phyloP scores from a whole-genome alignment of 2,329 filamentous ascomycete species.

The Epichloe uncinata region DNA sequence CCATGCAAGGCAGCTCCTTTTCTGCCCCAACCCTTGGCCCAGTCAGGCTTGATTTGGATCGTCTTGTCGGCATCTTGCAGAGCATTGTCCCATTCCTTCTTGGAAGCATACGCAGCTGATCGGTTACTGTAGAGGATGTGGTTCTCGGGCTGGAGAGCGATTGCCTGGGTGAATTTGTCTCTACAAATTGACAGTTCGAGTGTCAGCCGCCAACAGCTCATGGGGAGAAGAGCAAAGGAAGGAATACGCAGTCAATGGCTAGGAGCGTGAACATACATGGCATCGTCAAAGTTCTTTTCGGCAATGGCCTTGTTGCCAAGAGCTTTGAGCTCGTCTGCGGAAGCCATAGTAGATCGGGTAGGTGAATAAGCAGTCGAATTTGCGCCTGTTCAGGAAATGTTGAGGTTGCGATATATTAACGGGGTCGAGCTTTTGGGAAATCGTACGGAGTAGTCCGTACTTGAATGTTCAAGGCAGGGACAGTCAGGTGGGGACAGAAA shows the following conservation, averaged over 20 bases:
- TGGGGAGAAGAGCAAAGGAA: not conserved
- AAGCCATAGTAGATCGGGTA: constrained; percentile 31
- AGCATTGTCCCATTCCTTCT: constrained; percentile 75
- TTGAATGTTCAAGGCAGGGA: not conserved
- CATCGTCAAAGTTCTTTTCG: constrained; percentile 91
- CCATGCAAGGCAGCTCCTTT: constrained; percentile 89
- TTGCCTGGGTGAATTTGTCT: constrained; percentile 88
- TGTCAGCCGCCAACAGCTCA: not conserved
- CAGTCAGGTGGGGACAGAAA: constrained; percentile 11
- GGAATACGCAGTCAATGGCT: not conserved
- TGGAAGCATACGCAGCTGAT: constrained; percentile 76
- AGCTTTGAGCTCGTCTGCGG: constrained; percentile 76
- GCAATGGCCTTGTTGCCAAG: constrained; percentile 98
- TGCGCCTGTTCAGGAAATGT: not conserved
- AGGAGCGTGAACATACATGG: constrained; percentile 54
- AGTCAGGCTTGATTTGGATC: constrained; percentile 89
- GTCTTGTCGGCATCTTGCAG: constrained; percentile 87
- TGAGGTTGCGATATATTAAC: not conserved
- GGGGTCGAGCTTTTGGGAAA: not conserved
- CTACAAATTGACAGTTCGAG: constrained; percentile 30
- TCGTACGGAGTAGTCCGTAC: not conserved
- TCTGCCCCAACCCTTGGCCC: constrained; percentile 91
- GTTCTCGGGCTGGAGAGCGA: constrained; percentile 74
- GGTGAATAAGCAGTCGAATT: constrained; percentile 1
- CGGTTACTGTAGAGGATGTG: constrained; percentile 98